A percentile compares a stretch with the other conserved stretches of the same genome.
These are phyloP conservation scores for Wallacemonas sp. DNA, from an alignment of 208 protist species.

Conservation along the genomic window DNA sequence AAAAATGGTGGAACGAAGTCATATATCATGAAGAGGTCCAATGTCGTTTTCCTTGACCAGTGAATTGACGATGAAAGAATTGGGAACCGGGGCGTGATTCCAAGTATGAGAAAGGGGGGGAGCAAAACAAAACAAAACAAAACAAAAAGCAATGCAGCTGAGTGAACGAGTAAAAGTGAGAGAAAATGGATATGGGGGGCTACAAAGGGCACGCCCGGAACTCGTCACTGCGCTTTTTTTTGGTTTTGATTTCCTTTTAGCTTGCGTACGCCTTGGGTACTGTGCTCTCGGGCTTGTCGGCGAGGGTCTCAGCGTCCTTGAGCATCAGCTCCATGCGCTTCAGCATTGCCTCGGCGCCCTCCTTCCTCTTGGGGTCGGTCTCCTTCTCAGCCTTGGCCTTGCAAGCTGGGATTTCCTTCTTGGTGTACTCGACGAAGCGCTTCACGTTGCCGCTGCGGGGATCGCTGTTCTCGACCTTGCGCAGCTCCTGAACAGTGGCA, in stretches of 20 bases:
- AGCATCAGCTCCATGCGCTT: slow-evolving; percentile 80
- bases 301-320: slow-evolving; percentile 66
- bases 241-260: neutral
- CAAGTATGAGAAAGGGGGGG: neutral
- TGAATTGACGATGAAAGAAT: no score
- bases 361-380: slow-evolving; percentile 41
- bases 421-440: slow-evolving; percentile 75
- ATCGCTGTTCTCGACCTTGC: slow-evolving; percentile 50
- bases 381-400: slow-evolving; percentile 40
- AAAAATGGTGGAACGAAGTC: no score
- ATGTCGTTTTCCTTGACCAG: no score
- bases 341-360: slow-evolving; percentile 35
- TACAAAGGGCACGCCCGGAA: neutral
- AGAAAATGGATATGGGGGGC: neutral
- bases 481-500: slow-evolving; percentile 33
- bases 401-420: slow-evolving; percentile 54
- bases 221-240: neutral
- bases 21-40: no score
- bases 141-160: neutral
- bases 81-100: no score
- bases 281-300: slow-evolving; percentile 40
- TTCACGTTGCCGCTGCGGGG: slow-evolving; percentile 82
- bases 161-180: neutral
- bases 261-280: slow-evolving; percentile 49
- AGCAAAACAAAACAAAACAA: neutral